phyloP scores from a whole-genome alignment of 352 stramenopile genomes.

The Globisporangium canariense region DNA sequence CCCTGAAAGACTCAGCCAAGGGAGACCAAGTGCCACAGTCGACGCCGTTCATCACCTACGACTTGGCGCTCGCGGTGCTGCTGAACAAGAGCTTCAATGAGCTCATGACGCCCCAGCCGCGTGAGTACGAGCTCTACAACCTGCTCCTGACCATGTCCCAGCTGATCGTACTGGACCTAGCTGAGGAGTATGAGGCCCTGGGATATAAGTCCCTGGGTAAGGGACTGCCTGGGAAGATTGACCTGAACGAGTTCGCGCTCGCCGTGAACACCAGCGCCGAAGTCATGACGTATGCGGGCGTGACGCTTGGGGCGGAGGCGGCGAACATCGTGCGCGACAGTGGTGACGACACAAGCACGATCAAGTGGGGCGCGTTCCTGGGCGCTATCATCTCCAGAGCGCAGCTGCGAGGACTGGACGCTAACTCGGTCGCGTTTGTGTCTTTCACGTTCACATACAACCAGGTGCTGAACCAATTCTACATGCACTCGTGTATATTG shows the following conservation, averaged over 20 bases:
- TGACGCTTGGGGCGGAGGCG: not conserved
- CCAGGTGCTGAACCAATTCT: conserved; percentile 2
- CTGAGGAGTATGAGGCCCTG: not conserved
- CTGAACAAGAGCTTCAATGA: conserved; percentile 1
- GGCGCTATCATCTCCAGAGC: not conserved
- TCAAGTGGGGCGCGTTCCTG: conserved; percentile 2
- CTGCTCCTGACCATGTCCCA: not conserved
- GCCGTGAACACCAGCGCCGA: not conserved
- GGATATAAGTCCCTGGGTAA: not conserved
- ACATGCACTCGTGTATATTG: conserved; percentile 4
- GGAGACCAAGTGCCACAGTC: not conserved
- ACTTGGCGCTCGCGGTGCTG: not conserved
- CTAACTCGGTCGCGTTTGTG: not conserved
- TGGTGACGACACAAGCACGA: not conserved
- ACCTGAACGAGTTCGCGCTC: conserved; percentile 6
- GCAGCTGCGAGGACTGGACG: not conserved
- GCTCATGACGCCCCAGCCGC: not conserved
- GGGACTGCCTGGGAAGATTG: not conserved
- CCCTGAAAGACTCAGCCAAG: not conserved
- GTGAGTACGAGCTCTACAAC: not conserved
- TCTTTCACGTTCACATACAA: not conserved
- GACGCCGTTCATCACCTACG: not conserved
- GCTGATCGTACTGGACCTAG: not conserved
- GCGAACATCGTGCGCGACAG: not conserved
- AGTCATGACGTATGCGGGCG: not conserved